Evolutionary conservation across 495 filamentous ascomycete species (phyloP).

Genomic region (Podospora bellae-mahoneyi): DNA sequence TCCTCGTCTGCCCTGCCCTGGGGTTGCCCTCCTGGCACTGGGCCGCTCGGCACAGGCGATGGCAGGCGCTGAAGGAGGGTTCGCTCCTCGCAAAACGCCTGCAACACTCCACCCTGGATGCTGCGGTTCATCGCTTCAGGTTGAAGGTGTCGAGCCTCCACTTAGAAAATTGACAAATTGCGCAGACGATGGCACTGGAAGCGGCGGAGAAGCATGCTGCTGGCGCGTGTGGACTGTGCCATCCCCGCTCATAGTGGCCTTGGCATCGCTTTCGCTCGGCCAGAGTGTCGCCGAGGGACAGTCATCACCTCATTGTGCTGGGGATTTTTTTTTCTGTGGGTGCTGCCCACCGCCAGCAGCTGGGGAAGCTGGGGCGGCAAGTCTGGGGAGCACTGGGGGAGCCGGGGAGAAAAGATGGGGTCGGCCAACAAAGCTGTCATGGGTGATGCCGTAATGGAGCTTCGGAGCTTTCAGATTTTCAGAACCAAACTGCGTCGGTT

Average conservation of each 20-base stretch:
- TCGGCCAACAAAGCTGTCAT: background rate
- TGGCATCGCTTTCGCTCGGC: constrained; percentile 26
- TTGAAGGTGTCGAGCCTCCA: constrained; percentile 4
- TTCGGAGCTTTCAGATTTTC: background rate
- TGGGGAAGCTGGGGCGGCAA: constrained; percentile 19
- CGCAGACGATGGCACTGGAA: constrained; percentile 20
- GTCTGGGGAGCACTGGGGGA: constrained; percentile 23
- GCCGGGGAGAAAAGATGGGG: constrained; percentile 5
- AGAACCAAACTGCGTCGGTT: background rate
- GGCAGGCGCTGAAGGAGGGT: constrained; percentile 8
- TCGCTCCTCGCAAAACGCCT: background rate
- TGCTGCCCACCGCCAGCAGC: background rate
- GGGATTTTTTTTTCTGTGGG: constrained; percentile 4
- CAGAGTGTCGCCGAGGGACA: constrained; percentile 33
- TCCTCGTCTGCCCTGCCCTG: background rate
- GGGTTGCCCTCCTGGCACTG: constrained; percentile 1
- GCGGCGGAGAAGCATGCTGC: constrained; percentile 25
- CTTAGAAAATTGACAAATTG: constrained; percentile 21
- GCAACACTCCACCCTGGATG: constrained; percentile 14
- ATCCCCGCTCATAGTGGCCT: constrained; percentile 33
- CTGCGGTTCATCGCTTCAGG: constrained; percentile 15
- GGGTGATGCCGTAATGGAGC: background rate
- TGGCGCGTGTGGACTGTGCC: constrained; percentile 26
- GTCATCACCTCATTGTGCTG: constrained; percentile 25
- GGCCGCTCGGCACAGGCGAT: constrained; percentile 1